Conservation (phyloP, 352 stramenopile species). For the Globisporangium emineosum region DNA sequence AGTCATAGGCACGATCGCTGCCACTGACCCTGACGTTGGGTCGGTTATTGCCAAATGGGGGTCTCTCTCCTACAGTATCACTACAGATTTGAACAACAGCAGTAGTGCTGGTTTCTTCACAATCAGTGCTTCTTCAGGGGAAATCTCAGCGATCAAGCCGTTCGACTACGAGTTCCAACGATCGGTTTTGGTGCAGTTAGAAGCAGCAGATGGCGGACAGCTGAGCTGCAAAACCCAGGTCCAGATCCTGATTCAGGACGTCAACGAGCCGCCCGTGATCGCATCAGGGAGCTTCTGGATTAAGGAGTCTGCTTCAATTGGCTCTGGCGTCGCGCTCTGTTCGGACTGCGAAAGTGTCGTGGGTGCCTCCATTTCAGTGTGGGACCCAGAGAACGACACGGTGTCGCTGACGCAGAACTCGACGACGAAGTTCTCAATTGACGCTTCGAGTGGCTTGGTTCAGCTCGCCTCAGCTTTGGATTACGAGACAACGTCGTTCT, state of each 20-base stretch:
- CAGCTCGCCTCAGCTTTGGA: background rate
- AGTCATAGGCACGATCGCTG: background rate
- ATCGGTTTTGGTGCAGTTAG: background rate
- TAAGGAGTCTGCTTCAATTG: slow-evolving; percentile 26
- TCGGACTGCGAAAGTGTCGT: slow-evolving; percentile 17
- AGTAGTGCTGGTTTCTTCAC: background rate
- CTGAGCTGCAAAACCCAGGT: background rate
- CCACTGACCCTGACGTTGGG: background rate
- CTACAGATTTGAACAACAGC: background rate
- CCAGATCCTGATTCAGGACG: slow-evolving; percentile 5
- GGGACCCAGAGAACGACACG: slow-evolving; percentile 66
- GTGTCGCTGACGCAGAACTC: slow-evolving; percentile 27
- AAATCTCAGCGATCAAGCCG: background rate
- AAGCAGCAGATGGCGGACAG: slow-evolving; percentile 1
- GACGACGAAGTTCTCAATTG: slow-evolving; percentile 29
- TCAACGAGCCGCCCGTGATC: slow-evolving; percentile 44
- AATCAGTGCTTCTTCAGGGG: background rate
- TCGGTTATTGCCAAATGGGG: slow-evolving; percentile 4
- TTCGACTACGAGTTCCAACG: slow-evolving; percentile 11
- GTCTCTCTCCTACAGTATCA: slow-evolving; percentile 7
- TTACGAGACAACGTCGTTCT: slow-evolving; percentile 9
- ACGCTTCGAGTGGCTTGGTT: slow-evolving; percentile 6
- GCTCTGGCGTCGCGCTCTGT: slow-evolving; percentile 11
- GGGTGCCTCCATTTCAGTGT: slow-evolving; percentile 27
- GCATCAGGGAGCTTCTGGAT: slow-evolving; percentile 33